phyloP scores from a whole-genome alignment of 148 eudicot genomes.

The Persicaria tinctoria region DNA sequence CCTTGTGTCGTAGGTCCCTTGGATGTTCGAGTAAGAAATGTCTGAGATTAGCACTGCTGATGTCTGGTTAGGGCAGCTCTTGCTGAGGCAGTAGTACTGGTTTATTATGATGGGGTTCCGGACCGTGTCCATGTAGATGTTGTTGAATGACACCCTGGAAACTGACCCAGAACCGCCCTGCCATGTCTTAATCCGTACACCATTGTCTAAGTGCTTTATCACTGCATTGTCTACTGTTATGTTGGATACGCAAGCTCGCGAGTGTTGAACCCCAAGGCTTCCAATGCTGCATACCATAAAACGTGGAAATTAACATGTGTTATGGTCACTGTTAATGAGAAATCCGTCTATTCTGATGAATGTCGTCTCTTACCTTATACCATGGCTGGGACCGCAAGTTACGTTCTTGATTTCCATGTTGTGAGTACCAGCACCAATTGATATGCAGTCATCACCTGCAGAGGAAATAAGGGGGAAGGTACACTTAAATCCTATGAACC shows the following conservation, averaged over 20 bases:
- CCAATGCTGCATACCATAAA: constrained; percentile 55
- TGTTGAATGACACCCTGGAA: constrained; percentile 47
- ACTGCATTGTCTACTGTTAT: constrained; percentile 54
- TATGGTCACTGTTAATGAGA: neutral
- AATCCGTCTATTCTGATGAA: neutral
- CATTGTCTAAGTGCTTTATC: constrained; percentile 74
- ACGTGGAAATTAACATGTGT: neutral
- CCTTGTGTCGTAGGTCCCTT: constrained; percentile 62
- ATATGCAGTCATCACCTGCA: constrained; percentile 88
- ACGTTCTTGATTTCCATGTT: constrained; percentile 79
- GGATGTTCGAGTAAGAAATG: constrained; percentile 40
- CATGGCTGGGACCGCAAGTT: constrained; percentile 90
- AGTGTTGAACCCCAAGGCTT: constrained; percentile 66
- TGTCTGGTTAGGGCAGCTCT: constrained; percentile 56
- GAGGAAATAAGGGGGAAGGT: neutral
- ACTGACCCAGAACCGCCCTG: constrained; percentile 93
- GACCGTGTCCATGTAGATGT: constrained; percentile 76
- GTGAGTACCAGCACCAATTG: constrained; percentile 73
- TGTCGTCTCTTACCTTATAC: constrained; percentile 55
- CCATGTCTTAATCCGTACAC: constrained; percentile 91
- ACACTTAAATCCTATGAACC: neutral
- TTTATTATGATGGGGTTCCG: constrained; percentile 86
- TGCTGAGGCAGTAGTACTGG: constrained; percentile 58
- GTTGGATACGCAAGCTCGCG: constrained; percentile 80
- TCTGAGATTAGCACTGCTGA: constrained; percentile 50